Base-by-base conservation (phyloP, 345 rosid genomes). In the Psidium guajava region DNA sequence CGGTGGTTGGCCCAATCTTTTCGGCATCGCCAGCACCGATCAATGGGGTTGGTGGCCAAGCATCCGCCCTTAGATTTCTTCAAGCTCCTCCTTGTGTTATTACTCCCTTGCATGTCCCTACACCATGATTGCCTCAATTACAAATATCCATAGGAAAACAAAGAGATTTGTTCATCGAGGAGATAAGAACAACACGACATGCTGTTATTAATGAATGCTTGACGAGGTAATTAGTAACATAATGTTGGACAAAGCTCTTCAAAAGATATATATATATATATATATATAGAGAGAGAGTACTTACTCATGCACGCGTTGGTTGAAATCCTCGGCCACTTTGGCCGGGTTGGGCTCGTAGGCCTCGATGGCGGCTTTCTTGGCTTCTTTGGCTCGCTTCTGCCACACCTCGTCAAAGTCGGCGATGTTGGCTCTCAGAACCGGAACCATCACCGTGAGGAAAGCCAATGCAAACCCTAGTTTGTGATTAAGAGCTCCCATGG, bases 1-100 rank as follows among this genome's bases (percentile, higher is more conserved):
- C 98, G 92, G 85, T 93, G 83, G 13, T 54, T 82, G 5, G 89
- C 92, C 92, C 99, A 96, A 40, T 92, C 86, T 1, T 87, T 28
- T 73, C 89, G 88, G 86, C 99, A 96, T 54, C 99, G 91, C 98
- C 97, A 96, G 83, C 99, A 95, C 84, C 91, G 87, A 85, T 96
- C 98, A 18, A 96, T 95, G 0, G 99, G 99, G 90, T 96, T 96
- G 14, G 94, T 89, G 73, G 98, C 97, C 58, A 82, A 42, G 88
- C 99, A 96, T 10, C 93, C 93, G 5, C 25, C 50, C 6, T 5
- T 61, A 77, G 40, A 82, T 81, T 16, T 73, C 21, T 25, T 83
- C 87, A 92, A 28, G 28, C n/a, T 74, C 85, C 98, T 91, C 81
- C 98, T 92, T 1, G 95, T 90, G 85, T 86, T 88, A 86, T 94